Evolutionary conservation across 768 basidiomycete species (phyloP), one percentile per base, ranked within the genome.

Genomic region (Lactarius sp.): DNA sequence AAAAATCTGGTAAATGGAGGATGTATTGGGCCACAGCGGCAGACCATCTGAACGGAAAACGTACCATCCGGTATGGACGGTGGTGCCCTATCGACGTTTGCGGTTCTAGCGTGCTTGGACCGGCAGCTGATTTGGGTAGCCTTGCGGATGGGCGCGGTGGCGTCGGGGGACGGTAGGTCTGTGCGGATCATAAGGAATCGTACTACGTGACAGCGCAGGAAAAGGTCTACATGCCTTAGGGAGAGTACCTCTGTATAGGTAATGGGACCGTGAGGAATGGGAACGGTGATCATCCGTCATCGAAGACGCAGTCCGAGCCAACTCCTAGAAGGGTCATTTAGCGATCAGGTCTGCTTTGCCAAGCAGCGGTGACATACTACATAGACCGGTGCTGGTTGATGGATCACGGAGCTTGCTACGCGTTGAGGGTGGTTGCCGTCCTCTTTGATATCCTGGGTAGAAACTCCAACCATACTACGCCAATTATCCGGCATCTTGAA

Each of bases 91-190:
- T 47, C 52, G 55, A 68, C 5, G 44, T 31, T 36, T 44, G 52
- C 6, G 33, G 27, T 47, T 59, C 64, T 39, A 42, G n/a, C 41
- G 51, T 41, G 46, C 56, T 42, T 4, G 66, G 52, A 37, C 52
- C 22, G 9, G 54, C 64, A 18, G 18, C 34, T 12, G 67, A 68
- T 44, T 36, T 68, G 31, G 66, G 68, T 53, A 66, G 39, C 14
- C 64, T 59, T 13, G 14, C 33, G 0, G 62, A 70, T 31, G 66
- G 70, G 3, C 71, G 59, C 20, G 74, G 74, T 51, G 74, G 74
- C 16, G 74, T 75, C 14, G 74, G 74, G 36, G 74, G 74, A 27
- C 74, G 72, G 66, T 72, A 75, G 46, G 53, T 58, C 73, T 74
- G 54, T 7, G 16, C 3, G 53, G 53, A 33, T 36, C 46, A 37